Evolutionary conservation across 352 stramenopile species (phyloP), one percentile per base, ranked within the genome.

Genomic region (Pythium aristosporum): DNA sequence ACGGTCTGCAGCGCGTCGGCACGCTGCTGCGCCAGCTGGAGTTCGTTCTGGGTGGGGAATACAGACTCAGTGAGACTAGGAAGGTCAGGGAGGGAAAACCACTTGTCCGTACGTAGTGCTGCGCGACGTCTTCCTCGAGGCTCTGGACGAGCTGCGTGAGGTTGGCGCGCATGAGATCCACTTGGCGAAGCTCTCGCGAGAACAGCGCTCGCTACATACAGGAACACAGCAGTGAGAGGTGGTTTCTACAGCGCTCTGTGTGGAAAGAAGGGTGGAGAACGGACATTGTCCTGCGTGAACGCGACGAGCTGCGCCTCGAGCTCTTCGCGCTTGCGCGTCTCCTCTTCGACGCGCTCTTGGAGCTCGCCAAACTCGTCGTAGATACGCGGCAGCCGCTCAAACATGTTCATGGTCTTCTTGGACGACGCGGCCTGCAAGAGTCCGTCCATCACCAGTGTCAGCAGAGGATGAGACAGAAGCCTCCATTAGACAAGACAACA

Each of bases 311-410:
- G 82, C 5, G 64, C 69, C 50, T 91, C 82, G 46, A 90, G 71
- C 52, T 90, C 81, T 13, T 89, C 77, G 20, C 77, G 80, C 56
- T 88, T 87, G 64, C 85, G 85, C 16, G 71, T 63, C 52, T 89
- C 83, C n/a, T 89, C 83, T 28, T 91, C 81, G 13, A 89, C 58
- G 34, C 79, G 81, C 39, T 89, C 77, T 61, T 89, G 80, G 10
- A 92, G 73, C 58, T 88, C 79, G 0, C 70, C 77, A 42, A 91
- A 61, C 53, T 91, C 80, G 39, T 89, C 80, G 55, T 87, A 88
- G 36, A 90, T 81, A 28, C 73, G 74, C 18, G 80, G 79, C 16
- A 90, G 71, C 2, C 80, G 72, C 58, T 92, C 79, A 62, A 89
- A 80, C 72, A 89, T 80, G 64, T 74, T 90, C n/a, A 68, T 74